phyloP scores from a whole-genome alignment of 2,329 filamentous ascomycete genomes.

The Fusarium odoratissimum region DNA sequence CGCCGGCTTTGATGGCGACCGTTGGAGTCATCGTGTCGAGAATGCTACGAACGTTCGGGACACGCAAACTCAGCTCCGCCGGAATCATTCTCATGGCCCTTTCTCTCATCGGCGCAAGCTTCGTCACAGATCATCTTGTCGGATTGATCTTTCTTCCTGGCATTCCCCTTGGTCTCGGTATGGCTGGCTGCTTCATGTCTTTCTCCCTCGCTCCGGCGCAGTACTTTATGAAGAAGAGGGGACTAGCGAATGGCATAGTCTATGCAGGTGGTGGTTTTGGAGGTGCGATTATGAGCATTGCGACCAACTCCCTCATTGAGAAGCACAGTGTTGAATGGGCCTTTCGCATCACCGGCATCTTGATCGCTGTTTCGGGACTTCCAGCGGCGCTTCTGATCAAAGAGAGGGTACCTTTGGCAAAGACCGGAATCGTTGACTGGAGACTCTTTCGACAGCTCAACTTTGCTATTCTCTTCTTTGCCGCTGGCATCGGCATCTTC shows the following conservation, averaged over 20 bases:
- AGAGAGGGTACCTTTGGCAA: conserved; percentile 51
- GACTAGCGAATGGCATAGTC: conserved; percentile 66
- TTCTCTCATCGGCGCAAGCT: conserved; percentile 25
- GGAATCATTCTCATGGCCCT: conserved; percentile 13
- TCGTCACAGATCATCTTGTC: conserved; percentile 39
- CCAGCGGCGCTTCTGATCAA: conserved; percentile 66
- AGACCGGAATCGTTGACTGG: conserved; percentile 60
- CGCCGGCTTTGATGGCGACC: conserved; percentile 36
- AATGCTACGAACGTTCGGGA: conserved; percentile 24
- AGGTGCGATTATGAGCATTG: conserved; percentile 63
- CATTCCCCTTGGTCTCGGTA: conserved; percentile 43
- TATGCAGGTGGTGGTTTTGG: conserved; percentile 67
- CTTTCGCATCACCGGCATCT: conserved; percentile 64
- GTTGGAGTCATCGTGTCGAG: conserved; percentile 27
- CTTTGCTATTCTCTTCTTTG: conserved; percentile 65
- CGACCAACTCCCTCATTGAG: conserved; percentile 60
- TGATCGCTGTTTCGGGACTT: conserved; percentile 63
- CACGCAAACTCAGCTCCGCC: conserved; percentile 13
- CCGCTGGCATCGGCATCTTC: conserved; percentile 67
- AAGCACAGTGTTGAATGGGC: conserved; percentile 61
- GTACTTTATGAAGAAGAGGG: conserved; percentile 65
- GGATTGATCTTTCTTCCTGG: conserved; percentile 47
- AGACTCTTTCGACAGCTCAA: conserved; percentile 63
- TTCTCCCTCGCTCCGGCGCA: conserved; percentile 53
- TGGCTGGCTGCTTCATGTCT: conserved; percentile 46